Evolutionary conservation across 2,329 filamentous ascomycete species (phyloP), one percentile per base, ranked within the genome.

Genomic region (Aspergillus niger): DNA sequence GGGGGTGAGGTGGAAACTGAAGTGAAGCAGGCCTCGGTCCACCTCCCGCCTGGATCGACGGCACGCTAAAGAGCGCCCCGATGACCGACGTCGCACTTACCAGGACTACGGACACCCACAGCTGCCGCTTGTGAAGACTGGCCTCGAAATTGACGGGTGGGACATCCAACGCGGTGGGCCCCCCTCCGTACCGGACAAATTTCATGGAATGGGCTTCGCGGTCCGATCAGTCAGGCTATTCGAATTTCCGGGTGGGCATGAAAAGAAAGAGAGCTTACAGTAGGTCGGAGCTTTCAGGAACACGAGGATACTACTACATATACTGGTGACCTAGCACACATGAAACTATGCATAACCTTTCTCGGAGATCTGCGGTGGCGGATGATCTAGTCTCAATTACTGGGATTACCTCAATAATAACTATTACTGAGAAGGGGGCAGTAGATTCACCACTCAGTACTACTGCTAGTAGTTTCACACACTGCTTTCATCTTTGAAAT

Each of bases 11-110:
- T 55, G 41, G 50, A 38, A 59, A 38, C 50, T 36, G 53, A 55
- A 47, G 53, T 47, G 39, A 55, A 55, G 53, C 41, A 55, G 48
- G 55, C 57, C 57, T 59, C 57, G 57, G 57, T 59, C 57, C 50
- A 55, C 53, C 53, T 55, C 53, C 53, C 53, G 53, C 53, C 43
- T 55, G 53, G 53, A 55, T 55, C 53, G 39, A 55, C 53, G 39
- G 39, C 53, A 55, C 53, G 53, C 53, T 55, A 55, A 55, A 55
- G 39, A 55, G 53, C 41, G 26, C 53, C 53, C 53, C 53, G 32
- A 39, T 28, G 22, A 30, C 52, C 17, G 22, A 55, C 41, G 43
- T 55, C 43, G 53, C 30, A 47, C 28, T 44, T 55, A 47, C 38
- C 39, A n/a, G 41, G 39, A n/a, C 17, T 55, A 44, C 41, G 28